These are phyloP conservation scores for Diplodia sapinea DNA, from an alignment of 2,329 filamentous ascomycete species.

Conservation along the genomic window DNA sequence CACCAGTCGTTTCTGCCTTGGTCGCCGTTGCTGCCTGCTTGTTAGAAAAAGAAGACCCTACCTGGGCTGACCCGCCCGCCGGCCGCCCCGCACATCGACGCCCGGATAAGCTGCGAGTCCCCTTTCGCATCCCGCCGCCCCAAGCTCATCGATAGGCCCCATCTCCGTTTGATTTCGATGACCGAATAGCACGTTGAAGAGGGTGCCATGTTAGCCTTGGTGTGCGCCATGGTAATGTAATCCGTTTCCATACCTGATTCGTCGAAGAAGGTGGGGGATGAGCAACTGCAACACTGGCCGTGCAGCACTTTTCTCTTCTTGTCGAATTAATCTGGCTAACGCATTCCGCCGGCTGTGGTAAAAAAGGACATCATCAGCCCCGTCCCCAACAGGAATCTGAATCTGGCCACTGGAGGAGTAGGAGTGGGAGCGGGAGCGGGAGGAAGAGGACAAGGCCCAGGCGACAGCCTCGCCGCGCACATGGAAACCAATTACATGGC, in stretches of 20 bases:
- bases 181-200: neutral
- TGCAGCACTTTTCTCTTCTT: too few species aligned
- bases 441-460: neutral
- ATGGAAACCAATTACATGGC: neutral
- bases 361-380: conserved; percentile 22
- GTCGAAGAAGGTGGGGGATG: neutral
- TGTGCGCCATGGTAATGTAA: conserved; percentile 26
- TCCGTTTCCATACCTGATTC: neutral
- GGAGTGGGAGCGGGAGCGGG: neutral
- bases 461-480: neutral
- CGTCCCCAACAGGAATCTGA: conserved; percentile 5
- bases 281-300: neutral
- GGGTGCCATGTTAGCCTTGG: conserved; percentile 14
- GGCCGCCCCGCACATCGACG: neutral
- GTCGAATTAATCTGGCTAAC: neutral
- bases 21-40: conserved; percentile 6
- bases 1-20: neutral
- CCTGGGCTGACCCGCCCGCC: neutral
- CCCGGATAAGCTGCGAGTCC: conserved; percentile 5
- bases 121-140: neutral
- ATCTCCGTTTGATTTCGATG: neutral
- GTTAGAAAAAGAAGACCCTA: neutral
- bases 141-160: neutral
- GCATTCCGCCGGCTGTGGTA: neutral
- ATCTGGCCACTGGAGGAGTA: neutral